Conservation (phyloP, 2,329 filamentous ascomycete genomes). For the Pseudomassariella vexata region DNA sequence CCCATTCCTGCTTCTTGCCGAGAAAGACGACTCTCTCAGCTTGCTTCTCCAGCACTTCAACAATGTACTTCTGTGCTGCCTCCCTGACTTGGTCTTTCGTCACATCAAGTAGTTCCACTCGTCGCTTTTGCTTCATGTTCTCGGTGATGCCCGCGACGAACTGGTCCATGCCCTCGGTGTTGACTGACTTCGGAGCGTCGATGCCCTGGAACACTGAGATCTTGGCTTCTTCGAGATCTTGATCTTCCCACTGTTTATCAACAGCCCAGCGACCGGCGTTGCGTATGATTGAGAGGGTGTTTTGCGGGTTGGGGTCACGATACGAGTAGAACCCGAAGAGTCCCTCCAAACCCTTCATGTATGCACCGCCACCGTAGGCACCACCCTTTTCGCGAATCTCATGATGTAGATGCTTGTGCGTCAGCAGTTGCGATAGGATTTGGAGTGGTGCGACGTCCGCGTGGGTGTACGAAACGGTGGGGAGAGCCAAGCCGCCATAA, state of each 20-base stretch:
- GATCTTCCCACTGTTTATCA: constrained; percentile 73
- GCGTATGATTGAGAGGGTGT: constrained; percentile 79
- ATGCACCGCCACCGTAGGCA: constrained; percentile 89
- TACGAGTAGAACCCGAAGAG: constrained; percentile 95
- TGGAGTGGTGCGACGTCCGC: constrained; percentile 73
- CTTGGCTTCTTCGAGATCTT: constrained; percentile 93
- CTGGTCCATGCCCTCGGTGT: constrained; percentile 76
- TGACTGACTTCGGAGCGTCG: constrained; percentile 83
- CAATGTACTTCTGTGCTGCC: constrained; percentile 76
- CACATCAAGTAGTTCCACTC: constrained; percentile 83
- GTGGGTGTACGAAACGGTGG: constrained; percentile 78
- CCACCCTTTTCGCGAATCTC: constrained; percentile 98
- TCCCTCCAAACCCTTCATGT: constrained; percentile 72
- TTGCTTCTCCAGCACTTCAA: constrained; percentile 56
- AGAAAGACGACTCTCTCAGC: constrained; percentile 66
- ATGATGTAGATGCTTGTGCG: constrained; percentile 93
- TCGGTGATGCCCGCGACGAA: constrained; percentile 83
- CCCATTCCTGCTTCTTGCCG: constrained; percentile 78
- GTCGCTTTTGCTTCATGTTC: constrained; percentile 79
- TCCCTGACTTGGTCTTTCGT: constrained; percentile 71
- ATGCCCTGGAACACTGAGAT: constrained; percentile 88
- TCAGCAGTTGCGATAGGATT: constrained; percentile 84
- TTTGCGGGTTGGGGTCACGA: constrained; percentile 89
- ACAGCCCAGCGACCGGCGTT: constrained; percentile 78
- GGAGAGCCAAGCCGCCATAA: constrained; percentile 77